A percentile compares a stretch with the other conserved stretches of the same genome.
Evolutionary conservation across 2,329 filamentous ascomycete species (phyloP).

Genomic region (Aspergillus udagawae): DNA sequence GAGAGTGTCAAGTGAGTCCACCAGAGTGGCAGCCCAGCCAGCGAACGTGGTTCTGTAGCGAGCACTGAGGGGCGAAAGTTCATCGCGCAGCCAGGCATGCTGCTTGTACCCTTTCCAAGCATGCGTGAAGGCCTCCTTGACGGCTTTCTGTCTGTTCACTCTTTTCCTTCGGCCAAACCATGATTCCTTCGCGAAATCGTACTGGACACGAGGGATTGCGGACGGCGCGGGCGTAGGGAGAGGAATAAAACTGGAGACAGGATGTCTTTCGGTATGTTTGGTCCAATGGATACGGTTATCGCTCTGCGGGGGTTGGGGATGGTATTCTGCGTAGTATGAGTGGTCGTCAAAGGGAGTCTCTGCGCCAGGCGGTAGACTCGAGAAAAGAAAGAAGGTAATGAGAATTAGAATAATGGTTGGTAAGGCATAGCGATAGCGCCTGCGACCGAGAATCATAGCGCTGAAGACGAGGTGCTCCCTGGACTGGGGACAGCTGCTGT

Average conservation of each 20-base stretch:
- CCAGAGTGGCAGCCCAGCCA: slow-evolving; percentile 82
- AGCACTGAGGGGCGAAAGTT: slow-evolving; percentile 70
- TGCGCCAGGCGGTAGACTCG: slow-evolving; percentile 19
- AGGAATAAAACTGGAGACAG: slow-evolving; percentile 64
- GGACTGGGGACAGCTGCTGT: not conserved
- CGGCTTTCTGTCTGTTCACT: slow-evolving; percentile 58
- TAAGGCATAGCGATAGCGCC: slow-evolving; percentile 22
- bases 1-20: slow-evolving; percentile 77
- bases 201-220: slow-evolving; percentile 72
- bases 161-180: slow-evolving; percentile 57
- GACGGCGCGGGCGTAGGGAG: slow-evolving; percentile 69
- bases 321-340: slow-evolving; percentile 10
- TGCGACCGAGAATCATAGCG: slow-evolving; percentile 25
- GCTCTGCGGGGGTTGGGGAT: slow-evolving; percentile 4
- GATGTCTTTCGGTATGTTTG: slow-evolving; percentile 70
- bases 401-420: slow-evolving; percentile 23
- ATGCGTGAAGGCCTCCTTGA: slow-evolving; percentile 71
- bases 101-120: slow-evolving; percentile 81
- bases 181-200: slow-evolving; percentile 63
- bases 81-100: slow-evolving; percentile 81
- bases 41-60: slow-evolving; percentile 76
- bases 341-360: slow-evolving; percentile 11
- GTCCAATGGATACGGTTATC: slow-evolving; percentile 58
- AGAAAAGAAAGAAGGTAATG: slow-evolving; percentile 21
- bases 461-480: not conserved